Percentiles rank a stretch among this genome's conserved stretches.
phyloP scores from a whole-genome alignment of 495 filamentous ascomycete genomes.

The Astrocystis sublimbata region DNA sequence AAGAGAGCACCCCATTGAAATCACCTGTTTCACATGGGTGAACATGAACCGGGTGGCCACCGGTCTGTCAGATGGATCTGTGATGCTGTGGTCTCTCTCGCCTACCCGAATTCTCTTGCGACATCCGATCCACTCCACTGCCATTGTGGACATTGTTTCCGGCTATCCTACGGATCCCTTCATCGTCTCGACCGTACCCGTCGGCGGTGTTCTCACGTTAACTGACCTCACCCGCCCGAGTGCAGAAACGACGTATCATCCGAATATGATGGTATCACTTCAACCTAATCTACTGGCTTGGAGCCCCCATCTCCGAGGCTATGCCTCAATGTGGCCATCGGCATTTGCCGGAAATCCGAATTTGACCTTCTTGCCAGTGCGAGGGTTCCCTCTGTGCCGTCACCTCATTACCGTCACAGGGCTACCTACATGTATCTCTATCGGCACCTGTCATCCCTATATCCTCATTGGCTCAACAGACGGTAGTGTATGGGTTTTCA shows the following conservation, averaged over 20 bases:
- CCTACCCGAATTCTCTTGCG: constrained; percentile 42
- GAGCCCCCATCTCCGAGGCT: constrained; percentile 49
- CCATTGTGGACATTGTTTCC: constrained; percentile 50
- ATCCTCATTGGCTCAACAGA: constrained; percentile 46
- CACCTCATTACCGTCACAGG: constrained; percentile 48
- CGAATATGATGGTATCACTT: constrained; percentile 45
- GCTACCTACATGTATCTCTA: constrained; percentile 44
- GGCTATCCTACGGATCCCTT: constrained; percentile 49
- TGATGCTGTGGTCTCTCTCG: constrained; percentile 50
- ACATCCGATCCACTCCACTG: constrained; percentile 42
- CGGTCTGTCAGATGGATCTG: constrained; percentile 50
- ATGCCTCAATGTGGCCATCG: constrained; percentile 47
- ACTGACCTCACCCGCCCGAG: constrained; percentile 48
- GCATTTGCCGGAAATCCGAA: constrained; percentile 47
- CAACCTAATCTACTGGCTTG: constrained; percentile 50
- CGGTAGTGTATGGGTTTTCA: constrained; percentile 47
- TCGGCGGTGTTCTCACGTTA: constrained; percentile 47
- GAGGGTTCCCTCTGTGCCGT: constrained; percentile 47
- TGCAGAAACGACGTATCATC: constrained; percentile 48
- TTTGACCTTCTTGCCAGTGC: constrained; percentile 46
- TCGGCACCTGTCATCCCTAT: constrained; percentile 46
- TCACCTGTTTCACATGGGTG: constrained; percentile 51
- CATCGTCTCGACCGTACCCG: constrained; percentile 45
- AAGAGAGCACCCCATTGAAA: constrained; percentile 43
- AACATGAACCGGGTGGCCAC: constrained; percentile 49